Percentiles rank a stretch among this genome's conserved stretches.
These are phyloP conservation scores for Asterella californica DNA, from an alignment of 225 moss, liverwort and hornwort species.

Conservation along the genomic window DNA sequence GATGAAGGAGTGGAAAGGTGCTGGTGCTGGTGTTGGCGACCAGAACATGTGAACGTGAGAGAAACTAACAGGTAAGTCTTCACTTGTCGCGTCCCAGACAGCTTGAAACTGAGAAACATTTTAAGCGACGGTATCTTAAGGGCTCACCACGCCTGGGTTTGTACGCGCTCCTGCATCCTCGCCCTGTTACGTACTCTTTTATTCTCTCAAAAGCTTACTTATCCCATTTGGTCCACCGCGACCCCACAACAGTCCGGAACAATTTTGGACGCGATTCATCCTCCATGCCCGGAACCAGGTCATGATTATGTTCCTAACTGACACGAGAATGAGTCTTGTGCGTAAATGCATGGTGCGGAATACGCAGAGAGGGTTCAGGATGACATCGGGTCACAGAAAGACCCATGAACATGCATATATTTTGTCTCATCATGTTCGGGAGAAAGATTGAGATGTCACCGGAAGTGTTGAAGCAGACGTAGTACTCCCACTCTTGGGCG, in stretches of 20 bases:
- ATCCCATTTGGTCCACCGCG: no score
- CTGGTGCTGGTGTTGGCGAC: not conserved
- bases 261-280: no score
- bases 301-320: no score
- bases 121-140: not conserved
- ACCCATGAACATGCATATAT: not conserved
- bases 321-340: no score
- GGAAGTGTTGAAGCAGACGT: not conserved
- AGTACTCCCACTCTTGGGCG: not conserved
- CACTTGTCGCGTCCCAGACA: no score
- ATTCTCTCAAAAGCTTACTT: no score
- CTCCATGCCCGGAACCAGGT: not conserved
- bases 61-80: not conserved
- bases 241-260: no score
- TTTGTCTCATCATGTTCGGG: no score
- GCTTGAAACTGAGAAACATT: not conserved
- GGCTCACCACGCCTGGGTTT: not conserved
- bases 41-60: not conserved
- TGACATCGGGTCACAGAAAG: no score
- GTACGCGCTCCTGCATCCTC: not conserved
- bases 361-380: not conserved
- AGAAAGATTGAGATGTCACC: not conserved
- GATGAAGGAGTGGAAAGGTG: not conserved
- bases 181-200: no score
- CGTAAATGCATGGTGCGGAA: not conserved